Evolutionary conservation across 345 rosid species (phyloP).

Genomic region (Camelina neglecta): DNA sequence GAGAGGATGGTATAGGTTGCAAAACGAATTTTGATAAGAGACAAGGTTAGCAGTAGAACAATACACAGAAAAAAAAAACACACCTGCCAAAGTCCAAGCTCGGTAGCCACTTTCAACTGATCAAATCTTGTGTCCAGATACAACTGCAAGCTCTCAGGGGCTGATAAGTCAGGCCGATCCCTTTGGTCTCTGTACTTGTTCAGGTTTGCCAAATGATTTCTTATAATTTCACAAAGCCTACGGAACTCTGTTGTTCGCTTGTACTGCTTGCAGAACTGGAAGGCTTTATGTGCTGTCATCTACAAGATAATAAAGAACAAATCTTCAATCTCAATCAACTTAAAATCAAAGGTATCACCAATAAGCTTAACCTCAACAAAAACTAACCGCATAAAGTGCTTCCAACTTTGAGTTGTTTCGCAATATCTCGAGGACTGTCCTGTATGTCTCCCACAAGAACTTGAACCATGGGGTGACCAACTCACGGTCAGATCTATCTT

Average conservation of each 20-base stretch:
- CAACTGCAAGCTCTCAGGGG: constrained; percentile 93
- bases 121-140: constrained; percentile 97
- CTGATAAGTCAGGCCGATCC: constrained; percentile 95
- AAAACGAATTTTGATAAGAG: not conserved
- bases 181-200: constrained; percentile 98
- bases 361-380: constrained; percentile 7
- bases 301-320: constrained; percentile 41
- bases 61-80: constrained; percentile 15
- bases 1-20: not conserved
- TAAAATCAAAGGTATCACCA: constrained; percentile 1
- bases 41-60: constrained; percentile 3
- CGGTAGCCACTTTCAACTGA: constrained; percentile 95
- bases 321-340: constrained; percentile 14
- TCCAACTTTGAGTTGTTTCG: constrained; percentile 97
- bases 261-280: constrained; percentile 98
- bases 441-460: constrained; percentile 99
- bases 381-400: constrained; percentile 92
- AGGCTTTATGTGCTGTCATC: constrained; percentile 99
- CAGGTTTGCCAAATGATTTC: constrained; percentile 90
- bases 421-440: constrained; percentile 95
- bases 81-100: constrained; percentile 97
- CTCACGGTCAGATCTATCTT: constrained; percentile 97
- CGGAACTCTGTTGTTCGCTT: constrained; percentile 94
- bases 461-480: constrained; percentile 99
- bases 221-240: constrained; percentile 92